A percentile compares a stretch with the other conserved stretches of the same genome.
Evolutionary conservation across 768 basidiomycete genomes (phyloP).

Genomic region (Guyanaporus albipodus): DNA sequence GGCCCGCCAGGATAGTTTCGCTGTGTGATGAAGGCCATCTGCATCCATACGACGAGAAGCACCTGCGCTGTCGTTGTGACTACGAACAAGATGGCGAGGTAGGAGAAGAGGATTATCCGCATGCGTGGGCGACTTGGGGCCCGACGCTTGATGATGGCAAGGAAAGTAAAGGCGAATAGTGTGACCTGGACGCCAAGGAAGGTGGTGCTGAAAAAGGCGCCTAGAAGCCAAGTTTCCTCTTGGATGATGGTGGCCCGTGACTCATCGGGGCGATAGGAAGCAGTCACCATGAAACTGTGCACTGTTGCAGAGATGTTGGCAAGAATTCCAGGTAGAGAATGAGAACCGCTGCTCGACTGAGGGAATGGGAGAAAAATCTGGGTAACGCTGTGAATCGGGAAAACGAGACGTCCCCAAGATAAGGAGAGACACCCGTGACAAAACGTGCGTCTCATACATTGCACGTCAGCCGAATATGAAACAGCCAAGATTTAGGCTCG

Average conservation of each 20-base stretch:
- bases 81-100: neutral
- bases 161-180: slow-evolving; percentile 1
- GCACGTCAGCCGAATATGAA: too few relatives aligned
- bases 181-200: slow-evolving; percentile 13
- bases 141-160: neutral
- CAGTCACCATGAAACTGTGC: neutral
- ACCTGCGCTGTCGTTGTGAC: slow-evolving; percentile 16
- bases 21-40: slow-evolving; percentile 24
- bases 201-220: slow-evolving; percentile 5
- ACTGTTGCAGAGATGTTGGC: neutral
- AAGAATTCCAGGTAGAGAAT: neutral
- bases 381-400: too few relatives aligned
- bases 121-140: neutral
- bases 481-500: too few relatives aligned
- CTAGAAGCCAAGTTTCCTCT: slow-evolving; percentile 15
- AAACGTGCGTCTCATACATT: too few relatives aligned
- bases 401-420: neutral
- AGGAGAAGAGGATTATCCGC: neutral
- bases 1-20: slow-evolving; percentile 31
- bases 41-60: slow-evolving; percentile 15
- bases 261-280: slow-evolving; percentile 1
- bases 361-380: neutral
- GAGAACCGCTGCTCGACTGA: neutral
- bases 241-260: neutral
- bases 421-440: too few relatives aligned